Evolutionary conservation across 345 rosid genomes (phyloP), one percentile per base, ranked within the genome.

Genomic region (Eutrema yunnanense): DNA sequence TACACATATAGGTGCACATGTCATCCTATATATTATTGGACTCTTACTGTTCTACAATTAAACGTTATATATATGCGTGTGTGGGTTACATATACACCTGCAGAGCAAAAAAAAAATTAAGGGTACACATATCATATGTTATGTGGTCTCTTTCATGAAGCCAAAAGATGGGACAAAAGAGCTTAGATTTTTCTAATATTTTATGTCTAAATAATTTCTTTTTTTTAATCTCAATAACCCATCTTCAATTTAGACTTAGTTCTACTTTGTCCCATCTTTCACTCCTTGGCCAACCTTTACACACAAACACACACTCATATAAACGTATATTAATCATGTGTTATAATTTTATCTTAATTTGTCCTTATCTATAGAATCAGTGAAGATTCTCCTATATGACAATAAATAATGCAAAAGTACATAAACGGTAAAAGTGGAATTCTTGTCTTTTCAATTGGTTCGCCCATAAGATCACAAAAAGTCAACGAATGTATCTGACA

Each of bases 151-250:
- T 69, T 75, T 75, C 79, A 75, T 46, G 58, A 62, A 62, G 70
- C 71, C 79, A 69, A 75, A 62, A 64, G 79, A 62, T 69, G 65
- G 70, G 79, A 75, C 60, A 69, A 69, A 75, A 53, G 40, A 51
- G 44, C 52, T 69, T 54, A 53, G 14, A 29, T 36, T 42, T 59
- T 43, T 51, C 16, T 67, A 29, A 42, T 51, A 34, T 26, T 44
- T 33, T 51, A 36, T 51, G 19, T 6, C 8, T 42, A 67, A 43
- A 44, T 61, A 14, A 53, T 36, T 36, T 44, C 51, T 43, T 38
- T 37, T 56, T 73, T 14, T 48, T 62, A 36, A 68, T 68, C 49
- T 43, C 29, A 29, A 61, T 75, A 70, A 60, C 69, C 6, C 63
- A 58, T 44, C 50, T 61, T 75, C 64, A 68, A 13, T 19, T 68